These are phyloP conservation scores for Beverwykella pulmonaria DNA, from an alignment of 495 filamentous ascomycete species.

Conservation along the genomic window DNA sequence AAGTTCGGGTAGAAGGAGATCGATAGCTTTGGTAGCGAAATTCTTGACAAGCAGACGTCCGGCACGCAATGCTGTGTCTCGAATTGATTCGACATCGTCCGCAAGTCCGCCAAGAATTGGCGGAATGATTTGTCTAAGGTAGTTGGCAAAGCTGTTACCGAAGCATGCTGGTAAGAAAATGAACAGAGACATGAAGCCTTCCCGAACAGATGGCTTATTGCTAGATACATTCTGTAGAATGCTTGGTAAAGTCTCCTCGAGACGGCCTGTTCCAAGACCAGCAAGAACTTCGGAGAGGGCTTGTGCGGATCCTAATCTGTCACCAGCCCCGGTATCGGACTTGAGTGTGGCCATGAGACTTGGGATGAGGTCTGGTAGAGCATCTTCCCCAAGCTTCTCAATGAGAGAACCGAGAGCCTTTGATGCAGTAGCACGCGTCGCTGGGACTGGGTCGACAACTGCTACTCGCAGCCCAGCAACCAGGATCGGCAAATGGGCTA, in stretches of 20 bases:
- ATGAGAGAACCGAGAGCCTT: conserved; percentile 93
- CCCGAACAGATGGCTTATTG: conserved; percentile 83
- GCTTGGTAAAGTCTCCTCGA: conserved; percentile 95
- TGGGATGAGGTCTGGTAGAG: conserved; percentile 93
- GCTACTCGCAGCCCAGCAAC: conserved; percentile 87
- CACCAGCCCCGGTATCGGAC: conserved; percentile 93
- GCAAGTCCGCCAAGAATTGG: conserved; percentile 93
- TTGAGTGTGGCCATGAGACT: conserved; percentile 97
- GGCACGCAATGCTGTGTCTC: conserved; percentile 88
- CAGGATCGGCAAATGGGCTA: conserved; percentile 86
- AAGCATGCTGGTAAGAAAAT: conserved; percentile 99
- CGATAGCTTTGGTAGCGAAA: conserved; percentile 91
- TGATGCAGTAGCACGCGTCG: conserved; percentile 94
- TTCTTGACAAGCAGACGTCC: conserved; percentile 96
- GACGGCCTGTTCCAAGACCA: conserved; percentile 83
- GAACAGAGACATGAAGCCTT: conserved; percentile 99
- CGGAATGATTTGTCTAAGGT: conserved; percentile 93
- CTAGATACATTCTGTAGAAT: conserved; percentile 96
- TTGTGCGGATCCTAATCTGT: conserved; percentile 93
- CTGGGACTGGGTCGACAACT: conserved; percentile 91
- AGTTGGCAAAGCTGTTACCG: conserved; percentile 96
- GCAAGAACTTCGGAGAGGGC: conserved; percentile 96
- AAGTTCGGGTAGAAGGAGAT: conserved; percentile 89
- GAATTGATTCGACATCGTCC: conserved; percentile 92
- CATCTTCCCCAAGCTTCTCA: conserved; percentile 96